A percentile compares a stretch with the other conserved stretches of the same genome.
phyloP scores from a whole-genome alignment of 2,329 filamentous ascomycete genomes.

The Colletotrichum sojae region DNA sequence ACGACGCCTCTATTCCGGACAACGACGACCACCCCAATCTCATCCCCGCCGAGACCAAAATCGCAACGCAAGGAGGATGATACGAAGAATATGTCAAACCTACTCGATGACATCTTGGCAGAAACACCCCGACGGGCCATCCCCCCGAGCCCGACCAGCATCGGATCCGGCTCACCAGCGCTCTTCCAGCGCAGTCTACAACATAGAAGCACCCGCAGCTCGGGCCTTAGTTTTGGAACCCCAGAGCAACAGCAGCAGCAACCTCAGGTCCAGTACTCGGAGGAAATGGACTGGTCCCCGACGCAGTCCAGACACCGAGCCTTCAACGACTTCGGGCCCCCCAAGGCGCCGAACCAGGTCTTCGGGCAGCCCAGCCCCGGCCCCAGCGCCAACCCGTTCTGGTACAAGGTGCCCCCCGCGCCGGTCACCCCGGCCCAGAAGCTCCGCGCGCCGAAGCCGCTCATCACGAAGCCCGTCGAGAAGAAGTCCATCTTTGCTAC shows the following conservation, averaged over 20 bases:
- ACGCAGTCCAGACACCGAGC: conserved; percentile 69
- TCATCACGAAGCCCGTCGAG: conserved; percentile 62
- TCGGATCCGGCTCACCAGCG: conserved; percentile 42
- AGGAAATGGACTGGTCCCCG: conserved; percentile 83
- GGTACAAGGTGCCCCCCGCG: conserved; percentile 78
- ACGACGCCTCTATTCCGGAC: conserved; percentile 67
- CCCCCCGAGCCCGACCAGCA: conserved; percentile 28
- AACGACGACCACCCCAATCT: conserved; percentile 43
- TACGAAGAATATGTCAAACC: conserved; percentile 60
- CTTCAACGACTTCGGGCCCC: conserved; percentile 62
- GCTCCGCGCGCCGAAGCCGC: conserved; percentile 70
- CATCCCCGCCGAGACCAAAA: conserved; percentile 42
- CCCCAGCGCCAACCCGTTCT: conserved; percentile 70
- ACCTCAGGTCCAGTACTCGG: conserved; percentile 55
- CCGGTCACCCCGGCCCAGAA: conserved; percentile 76
- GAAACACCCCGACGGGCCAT: conserved; percentile 39
- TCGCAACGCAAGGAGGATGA: conserved; percentile 47
- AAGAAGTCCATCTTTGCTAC: conserved; percentile 67
- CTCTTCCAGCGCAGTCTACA: conserved; percentile 34
- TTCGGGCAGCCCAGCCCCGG: conserved; percentile 64
- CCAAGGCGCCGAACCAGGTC: conserved; percentile 55
- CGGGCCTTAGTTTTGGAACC: conserved; percentile 40
- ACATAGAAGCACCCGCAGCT: conserved; percentile 35
- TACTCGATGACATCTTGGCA: conserved; percentile 61
- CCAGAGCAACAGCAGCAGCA: conserved; percentile 39